Evolutionary conservation across 176 grass and related monocot species (phyloP).

Genomic region (Eragrostis curvula): DNA sequence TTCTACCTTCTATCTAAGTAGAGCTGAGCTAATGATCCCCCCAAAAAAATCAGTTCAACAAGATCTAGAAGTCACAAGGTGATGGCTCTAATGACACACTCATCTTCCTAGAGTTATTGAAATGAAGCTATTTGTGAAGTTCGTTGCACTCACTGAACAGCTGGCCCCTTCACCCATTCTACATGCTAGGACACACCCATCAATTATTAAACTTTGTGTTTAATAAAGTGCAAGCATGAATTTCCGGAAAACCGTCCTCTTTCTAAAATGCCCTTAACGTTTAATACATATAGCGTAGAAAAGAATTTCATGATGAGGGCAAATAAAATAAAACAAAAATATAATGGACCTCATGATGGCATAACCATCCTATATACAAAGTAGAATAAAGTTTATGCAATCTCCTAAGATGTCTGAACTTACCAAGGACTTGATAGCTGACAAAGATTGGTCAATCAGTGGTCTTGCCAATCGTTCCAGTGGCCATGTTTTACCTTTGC

Average conservation of each 20-base stretch:
- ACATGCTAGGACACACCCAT: neutral
- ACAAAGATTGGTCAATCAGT: slow-evolving; percentile 65
- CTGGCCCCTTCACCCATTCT: neutral
- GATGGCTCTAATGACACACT: neutral
- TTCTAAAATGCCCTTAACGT: neutral
- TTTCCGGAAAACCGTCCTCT: neutral
- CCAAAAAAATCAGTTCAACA: neutral
- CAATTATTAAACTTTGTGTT: slow-evolving; percentile 4
- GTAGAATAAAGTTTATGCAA: slow-evolving; percentile 12
- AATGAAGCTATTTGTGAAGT: neutral
- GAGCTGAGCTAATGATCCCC: neutral
- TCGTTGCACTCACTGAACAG: neutral
- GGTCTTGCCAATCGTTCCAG: slow-evolving; percentile 79
- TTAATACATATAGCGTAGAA: neutral
- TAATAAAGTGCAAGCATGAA: neutral
- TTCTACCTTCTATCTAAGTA: slow-evolving; percentile 3
- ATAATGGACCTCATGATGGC: neutral
- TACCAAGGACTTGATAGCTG: slow-evolving; percentile 72
- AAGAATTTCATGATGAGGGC: neutral
- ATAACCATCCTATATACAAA: neutral
- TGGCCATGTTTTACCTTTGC: slow-evolving; percentile 77
- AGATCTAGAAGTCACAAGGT: neutral
- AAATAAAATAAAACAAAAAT: slow-evolving; percentile 13
- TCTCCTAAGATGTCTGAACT: slow-evolving; percentile 36
- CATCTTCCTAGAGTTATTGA: neutral